Evolutionary conservation across 2,329 filamentous ascomycete genomes (phyloP).

Genomic region (Xylaria sp.): DNA sequence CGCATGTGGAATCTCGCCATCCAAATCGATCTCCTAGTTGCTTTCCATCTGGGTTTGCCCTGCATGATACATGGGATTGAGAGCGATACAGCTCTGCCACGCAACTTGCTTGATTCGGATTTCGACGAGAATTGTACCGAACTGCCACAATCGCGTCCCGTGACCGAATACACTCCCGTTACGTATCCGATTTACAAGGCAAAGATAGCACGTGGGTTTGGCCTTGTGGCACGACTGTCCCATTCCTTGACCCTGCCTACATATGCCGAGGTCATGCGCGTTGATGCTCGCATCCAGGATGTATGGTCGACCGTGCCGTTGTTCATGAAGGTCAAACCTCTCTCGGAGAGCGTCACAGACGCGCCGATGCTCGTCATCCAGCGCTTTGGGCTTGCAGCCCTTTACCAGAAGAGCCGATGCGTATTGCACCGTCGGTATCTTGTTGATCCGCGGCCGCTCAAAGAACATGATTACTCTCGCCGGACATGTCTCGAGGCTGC

Average conservation of each 20-base stretch:
- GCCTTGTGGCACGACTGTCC: conserved; percentile 60
- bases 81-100: conserved; percentile 69
- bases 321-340: conserved; percentile 60
- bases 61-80: conserved; percentile 72
- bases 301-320: conserved; percentile 58
- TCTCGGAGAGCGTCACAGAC: conserved; percentile 62
- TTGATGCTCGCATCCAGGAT: conserved; percentile 59
- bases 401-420: conserved; percentile 66
- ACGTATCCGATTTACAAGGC: conserved; percentile 66
- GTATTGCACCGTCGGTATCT: conserved; percentile 66
- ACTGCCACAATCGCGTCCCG: conserved; percentile 66
- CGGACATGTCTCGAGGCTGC: conserved; percentile 62
- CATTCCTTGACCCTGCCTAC: conserved; percentile 60
- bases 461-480: conserved; percentile 64
- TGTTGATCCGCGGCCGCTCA: conserved; percentile 53
- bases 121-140: conserved; percentile 65
- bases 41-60: conserved; percentile 75
- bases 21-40: conserved; percentile 71
- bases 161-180: conserved; percentile 68
- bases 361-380: conserved; percentile 60
- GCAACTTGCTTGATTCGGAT: conserved; percentile 73
- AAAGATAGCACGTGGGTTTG: conserved; percentile 59
- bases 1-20: conserved; percentile 64
- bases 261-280: conserved; percentile 60
- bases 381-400: conserved; percentile 61